A percentile compares a stretch with the other conserved stretches of the same genome.
These are phyloP conservation scores for Alternaria solani DNA, from an alignment of 2,329 filamentous ascomycete genomes.

Conservation along the genomic window DNA sequence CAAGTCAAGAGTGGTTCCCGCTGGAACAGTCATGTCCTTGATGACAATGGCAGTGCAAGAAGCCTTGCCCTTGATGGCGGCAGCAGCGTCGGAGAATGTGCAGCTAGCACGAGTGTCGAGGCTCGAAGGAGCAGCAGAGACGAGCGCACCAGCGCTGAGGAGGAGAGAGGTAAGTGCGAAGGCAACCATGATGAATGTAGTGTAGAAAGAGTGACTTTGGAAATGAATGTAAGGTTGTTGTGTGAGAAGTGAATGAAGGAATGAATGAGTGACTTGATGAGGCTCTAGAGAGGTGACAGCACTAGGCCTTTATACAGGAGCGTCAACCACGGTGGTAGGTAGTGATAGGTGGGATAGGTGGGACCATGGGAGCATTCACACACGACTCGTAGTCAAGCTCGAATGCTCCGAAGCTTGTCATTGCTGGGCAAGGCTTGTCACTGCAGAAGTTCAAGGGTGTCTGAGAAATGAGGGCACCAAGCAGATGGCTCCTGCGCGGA, in stretches of 20 bases:
- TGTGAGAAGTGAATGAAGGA: constrained; percentile 2
- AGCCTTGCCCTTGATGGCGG: constrained; percentile 59
- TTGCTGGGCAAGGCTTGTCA: constrained; percentile 15
- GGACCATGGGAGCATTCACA: background rate
- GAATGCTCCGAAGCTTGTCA: constrained; percentile 8
- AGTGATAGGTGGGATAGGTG: background rate
- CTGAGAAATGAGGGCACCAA: constrained; percentile 7
- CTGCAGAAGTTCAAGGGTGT: background rate
- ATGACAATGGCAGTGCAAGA: constrained; percentile 65
- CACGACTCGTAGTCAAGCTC: background rate
- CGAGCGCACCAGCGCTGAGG: constrained; percentile 41
- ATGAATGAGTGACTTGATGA: constrained; percentile 7
- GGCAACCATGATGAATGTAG: constrained; percentile 31
- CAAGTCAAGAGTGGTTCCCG: constrained; percentile 66
- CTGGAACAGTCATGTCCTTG: constrained; percentile 63
- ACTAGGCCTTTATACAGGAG: constrained; percentile 26
- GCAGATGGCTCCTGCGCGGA: background rate
- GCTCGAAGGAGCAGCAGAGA: constrained; percentile 41
- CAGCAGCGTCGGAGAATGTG: constrained; percentile 63
- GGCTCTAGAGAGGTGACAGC: constrained; percentile 3
- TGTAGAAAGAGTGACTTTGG: constrained; percentile 11
- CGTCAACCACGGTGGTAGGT: background rate
- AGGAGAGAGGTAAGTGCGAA: constrained; percentile 30
- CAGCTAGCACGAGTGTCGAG: constrained; percentile 53
- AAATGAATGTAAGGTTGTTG: constrained; percentile 21